Percentiles rank a stretch among this genome's conserved stretches.
phyloP scores from a whole-genome alignment of 345 rosid genomes.

The Acer campestre region DNA sequence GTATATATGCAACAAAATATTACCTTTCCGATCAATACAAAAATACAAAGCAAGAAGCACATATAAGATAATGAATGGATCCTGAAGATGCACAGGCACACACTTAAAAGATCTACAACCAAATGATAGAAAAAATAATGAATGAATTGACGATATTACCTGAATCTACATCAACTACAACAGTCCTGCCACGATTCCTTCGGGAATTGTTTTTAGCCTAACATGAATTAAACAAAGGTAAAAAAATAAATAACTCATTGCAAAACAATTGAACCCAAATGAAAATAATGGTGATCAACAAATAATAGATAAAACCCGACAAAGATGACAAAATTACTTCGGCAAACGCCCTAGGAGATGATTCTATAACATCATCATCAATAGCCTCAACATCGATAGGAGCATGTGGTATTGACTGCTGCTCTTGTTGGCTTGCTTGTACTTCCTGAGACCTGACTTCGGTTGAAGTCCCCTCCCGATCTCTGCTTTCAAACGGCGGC shows the following conservation, averaged over 20 bases:
- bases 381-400: slow-evolving; percentile 72
- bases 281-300: slow-evolving; percentile 13
- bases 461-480: slow-evolving; percentile 58
- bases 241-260: neutral
- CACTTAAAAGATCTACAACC: neutral
- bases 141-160: slow-evolving; percentile 37
- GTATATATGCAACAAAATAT: neutral
- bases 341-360: slow-evolving; percentile 76
- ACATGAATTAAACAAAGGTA: slow-evolving; percentile 20
- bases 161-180: slow-evolving; percentile 68
- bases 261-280: slow-evolving; percentile 1
- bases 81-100: neutral
- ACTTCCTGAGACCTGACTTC: slow-evolving; percentile 29
- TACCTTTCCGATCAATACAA: slow-evolving; percentile 14
- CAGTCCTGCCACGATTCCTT: slow-evolving; percentile 41
- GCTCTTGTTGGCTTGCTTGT: slow-evolving; percentile 35
- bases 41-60: neutral
- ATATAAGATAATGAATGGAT: neutral
- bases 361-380: slow-evolving; percentile 81
- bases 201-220: slow-evolving; percentile 80
- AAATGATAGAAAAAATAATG: neutral
- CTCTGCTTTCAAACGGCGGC: slow-evolving; percentile 55
- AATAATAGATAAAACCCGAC: neutral
- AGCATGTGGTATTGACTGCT: slow-evolving; percentile 27
- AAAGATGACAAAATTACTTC: slow-evolving; percentile 42